Evolutionary conservation across 2,329 filamentous ascomycete species (phyloP), one percentile per base, ranked within the genome.

Genomic region (Botrytis paeoniae): DNA sequence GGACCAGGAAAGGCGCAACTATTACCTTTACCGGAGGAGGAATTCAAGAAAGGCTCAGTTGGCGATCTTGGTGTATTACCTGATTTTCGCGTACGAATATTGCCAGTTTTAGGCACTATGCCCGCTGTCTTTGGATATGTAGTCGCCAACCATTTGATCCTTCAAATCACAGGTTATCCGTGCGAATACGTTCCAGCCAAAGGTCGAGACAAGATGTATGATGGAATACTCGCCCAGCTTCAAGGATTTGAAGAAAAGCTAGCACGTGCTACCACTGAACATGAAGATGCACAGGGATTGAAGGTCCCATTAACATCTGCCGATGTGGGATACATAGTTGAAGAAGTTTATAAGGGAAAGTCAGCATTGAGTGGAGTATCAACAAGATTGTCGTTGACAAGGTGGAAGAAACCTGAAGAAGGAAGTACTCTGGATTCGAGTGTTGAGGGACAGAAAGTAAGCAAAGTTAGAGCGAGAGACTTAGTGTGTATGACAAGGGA

Each of bases 81-180:
- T 1, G 95, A 97, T 80, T 99, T 99, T 82, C 88, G 96, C 37
- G 93, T 97, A 16, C 88, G 96, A n/a, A 99, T 99, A 73, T 83
- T 99, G 14, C 96, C 96, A 0, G 96, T 99, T 0, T 84, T 99
- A 4, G 96, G 96, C 0, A 99, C 96, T 0, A 98, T 99, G 95
- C 96, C 96, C 0, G 95, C 96, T 3, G 91, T 98, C 0, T 99
- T 99, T 81, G 96, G 96, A 14, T 92, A 98, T 72, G 93, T 92
- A 0, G 89, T 93, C 14, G 96, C 96, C 6, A 99, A 98, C 82
- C 94, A 98, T 80, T 90, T 98, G 74, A 95, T 99, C 76, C 87
- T 97, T 72, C 89, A 90, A 73, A 88, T 98, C 64, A 83, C 87
- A 76, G 93, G 91, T 12, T 99, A 99, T 79, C 96, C 96, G 0